These are phyloP conservation scores for Trichoderma koningiopsis DNA, from an alignment of 2,329 filamentous ascomycete species.

Conservation along the genomic window DNA sequence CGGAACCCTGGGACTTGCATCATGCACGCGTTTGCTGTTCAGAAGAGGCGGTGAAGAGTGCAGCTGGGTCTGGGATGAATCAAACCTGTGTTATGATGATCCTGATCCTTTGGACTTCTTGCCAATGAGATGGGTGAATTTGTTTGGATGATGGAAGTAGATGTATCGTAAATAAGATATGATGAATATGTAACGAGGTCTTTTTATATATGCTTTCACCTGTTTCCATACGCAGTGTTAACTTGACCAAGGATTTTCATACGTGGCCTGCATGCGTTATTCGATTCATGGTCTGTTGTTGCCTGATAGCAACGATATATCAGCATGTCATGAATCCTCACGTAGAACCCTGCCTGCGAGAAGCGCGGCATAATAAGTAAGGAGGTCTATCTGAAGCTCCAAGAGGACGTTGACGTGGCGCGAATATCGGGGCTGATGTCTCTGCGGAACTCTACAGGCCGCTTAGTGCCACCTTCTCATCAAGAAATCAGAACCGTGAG, in stretches of 20 bases:
- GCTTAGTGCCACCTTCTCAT: not conserved
- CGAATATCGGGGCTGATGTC: not conserved
- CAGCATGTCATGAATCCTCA: not conserved
- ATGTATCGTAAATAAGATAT: slow-evolving; percentile 10
- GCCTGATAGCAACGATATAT: not conserved
- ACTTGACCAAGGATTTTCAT: not conserved
- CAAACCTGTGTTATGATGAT: too few species aligned
- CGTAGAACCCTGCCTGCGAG: not conserved
- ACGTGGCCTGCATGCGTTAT: not conserved
- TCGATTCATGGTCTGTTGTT: not conserved
- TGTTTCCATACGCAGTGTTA: not conserved
- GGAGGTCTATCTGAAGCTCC: not conserved
- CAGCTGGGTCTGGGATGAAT: not conserved
- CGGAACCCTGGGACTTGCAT: not conserved
- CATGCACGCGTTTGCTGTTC: not conserved
- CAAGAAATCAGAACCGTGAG: not conserved
- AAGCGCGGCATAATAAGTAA: not conserved
- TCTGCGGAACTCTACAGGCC: not conserved
- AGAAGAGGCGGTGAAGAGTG: slow-evolving; percentile 9
- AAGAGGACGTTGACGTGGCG: not conserved
- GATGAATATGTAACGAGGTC: not conserved
- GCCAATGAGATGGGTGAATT: not conserved
- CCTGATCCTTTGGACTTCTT: not conserved
- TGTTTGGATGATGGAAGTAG: not conserved
- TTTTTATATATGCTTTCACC: not conserved